These are phyloP conservation scores for Selaginella moellendorffii DNA, from an alignment of 75 land plant species.

Conservation along the genomic window DNA sequence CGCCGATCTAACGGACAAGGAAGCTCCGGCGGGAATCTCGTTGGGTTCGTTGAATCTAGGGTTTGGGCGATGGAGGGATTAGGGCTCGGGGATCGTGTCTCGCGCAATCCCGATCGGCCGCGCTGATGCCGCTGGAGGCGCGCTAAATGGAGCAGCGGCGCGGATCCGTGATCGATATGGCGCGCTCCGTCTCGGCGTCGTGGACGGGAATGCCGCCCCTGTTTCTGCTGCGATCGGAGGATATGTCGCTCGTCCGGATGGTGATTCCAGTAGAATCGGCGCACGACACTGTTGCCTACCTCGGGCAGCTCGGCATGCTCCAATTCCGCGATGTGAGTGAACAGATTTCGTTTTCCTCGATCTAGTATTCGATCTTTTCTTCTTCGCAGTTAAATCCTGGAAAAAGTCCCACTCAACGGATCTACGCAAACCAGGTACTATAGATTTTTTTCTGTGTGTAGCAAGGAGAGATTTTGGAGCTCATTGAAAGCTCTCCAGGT, in stretches of 20 bases:
- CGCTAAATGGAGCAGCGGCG: neutral
- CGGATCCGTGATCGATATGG: slow-evolving; percentile 2
- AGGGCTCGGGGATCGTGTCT: too few species aligned
- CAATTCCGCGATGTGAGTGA: slow-evolving; percentile 1
- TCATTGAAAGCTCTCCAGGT: slow-evolving; percentile 32
- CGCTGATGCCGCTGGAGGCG: too few species aligned
- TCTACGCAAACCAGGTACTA: slow-evolving; percentile 85
- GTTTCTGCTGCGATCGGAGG: slow-evolving; percentile 3
- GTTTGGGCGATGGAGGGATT: too few species aligned
- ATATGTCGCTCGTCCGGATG: neutral
- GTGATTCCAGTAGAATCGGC: slow-evolving; percentile 3
- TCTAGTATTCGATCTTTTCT: neutral
- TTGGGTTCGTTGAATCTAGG: too few species aligned
- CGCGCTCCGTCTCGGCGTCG: slow-evolving; percentile 1
- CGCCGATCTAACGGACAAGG: too few species aligned
- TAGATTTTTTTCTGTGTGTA: neutral
- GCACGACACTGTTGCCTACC: slow-evolving; percentile 2
- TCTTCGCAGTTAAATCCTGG: slow-evolving; percentile 70
- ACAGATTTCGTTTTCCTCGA: neutral
- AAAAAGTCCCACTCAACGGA: slow-evolving; percentile 86
- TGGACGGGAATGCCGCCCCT: neutral
- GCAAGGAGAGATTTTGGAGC: neutral
- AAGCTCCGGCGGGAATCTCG: too few species aligned
- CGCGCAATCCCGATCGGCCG: too few species aligned
- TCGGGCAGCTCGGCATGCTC: neutral